A percentile compares a stretch with the other conserved stretches of the same genome.
These are phyloP conservation scores for Lentinula guzmanii DNA, from an alignment of 768 basidiomycete genomes.

Conservation along the genomic window DNA sequence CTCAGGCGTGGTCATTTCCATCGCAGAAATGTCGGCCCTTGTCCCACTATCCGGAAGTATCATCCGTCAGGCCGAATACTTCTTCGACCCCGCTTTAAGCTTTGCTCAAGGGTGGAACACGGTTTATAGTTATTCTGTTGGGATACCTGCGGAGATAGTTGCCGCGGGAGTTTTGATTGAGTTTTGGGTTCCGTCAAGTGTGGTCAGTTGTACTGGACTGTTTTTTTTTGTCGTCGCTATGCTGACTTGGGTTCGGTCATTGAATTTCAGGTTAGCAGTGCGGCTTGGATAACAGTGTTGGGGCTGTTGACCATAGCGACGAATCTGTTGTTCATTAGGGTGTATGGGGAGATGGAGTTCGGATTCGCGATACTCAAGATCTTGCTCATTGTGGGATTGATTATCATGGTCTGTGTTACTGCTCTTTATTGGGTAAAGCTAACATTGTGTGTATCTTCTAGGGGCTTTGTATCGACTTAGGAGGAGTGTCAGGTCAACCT, in stretches of 20 bases:
- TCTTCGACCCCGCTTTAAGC: conserved; percentile 42
- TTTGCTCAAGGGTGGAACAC: conserved; percentile 44
- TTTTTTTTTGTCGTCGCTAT: background rate
- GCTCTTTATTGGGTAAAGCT: too few species aligned
- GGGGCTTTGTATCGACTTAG: conserved; percentile 45
- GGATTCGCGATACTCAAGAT: conserved; percentile 44
- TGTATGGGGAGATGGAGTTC: conserved; percentile 54
- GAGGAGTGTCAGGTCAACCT: conserved; percentile 39
- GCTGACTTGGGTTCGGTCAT: background rate
- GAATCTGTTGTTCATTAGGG: conserved; percentile 33
- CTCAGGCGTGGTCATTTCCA: conserved; percentile 25
- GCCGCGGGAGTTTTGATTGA: conserved; percentile 45
- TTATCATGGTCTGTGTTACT: conserved; percentile 22
- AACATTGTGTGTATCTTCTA: background rate
- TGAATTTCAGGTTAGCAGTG: conserved; percentile 1
- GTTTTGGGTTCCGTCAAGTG: conserved; percentile 29
- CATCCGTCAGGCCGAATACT: conserved; percentile 43
- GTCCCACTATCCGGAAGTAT: conserved; percentile 40
- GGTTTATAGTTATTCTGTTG: conserved; percentile 35
- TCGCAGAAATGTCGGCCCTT: conserved; percentile 29
- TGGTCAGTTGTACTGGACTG: background rate
- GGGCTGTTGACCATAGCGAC: background rate
- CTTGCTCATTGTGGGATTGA: conserved; percentile 31
- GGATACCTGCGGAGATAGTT: conserved; percentile 44
- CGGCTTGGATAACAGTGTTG: conserved; percentile 6